Conservation (phyloP, 495 filamentous ascomycete species). For the Penicillium verhagenii region DNA sequence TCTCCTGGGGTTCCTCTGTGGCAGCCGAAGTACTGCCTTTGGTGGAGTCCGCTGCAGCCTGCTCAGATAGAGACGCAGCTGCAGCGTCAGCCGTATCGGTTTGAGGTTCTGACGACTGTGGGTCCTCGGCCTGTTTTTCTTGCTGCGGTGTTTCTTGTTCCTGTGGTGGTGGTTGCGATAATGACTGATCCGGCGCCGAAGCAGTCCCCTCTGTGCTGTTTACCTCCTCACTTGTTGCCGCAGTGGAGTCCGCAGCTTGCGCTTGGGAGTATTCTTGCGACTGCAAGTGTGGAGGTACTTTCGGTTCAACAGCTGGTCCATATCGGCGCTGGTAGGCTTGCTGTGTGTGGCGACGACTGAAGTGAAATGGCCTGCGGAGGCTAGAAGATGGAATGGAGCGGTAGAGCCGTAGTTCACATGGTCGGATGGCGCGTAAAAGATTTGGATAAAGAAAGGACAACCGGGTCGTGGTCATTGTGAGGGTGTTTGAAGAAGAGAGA, state of each 20-base stretch:
- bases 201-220: slow-evolving; percentile 11
- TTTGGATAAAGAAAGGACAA: slow-evolving; percentile 76
- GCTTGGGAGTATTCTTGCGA: slow-evolving; percentile 24
- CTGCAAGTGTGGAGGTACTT: slow-evolving; percentile 36
- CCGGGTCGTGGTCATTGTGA: slow-evolving; percentile 62
- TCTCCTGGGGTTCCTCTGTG: slow-evolving; percentile 21
- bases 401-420: slow-evolving; percentile 36
- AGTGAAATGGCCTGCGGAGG: slow-evolving; percentile 33
- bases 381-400: slow-evolving; percentile 28
- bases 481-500: slow-evolving; percentile 13
- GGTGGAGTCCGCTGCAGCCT: slow-evolving; percentile 15
- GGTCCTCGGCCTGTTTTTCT: background rate
- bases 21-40: slow-evolving; percentile 16
- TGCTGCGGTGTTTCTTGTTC: slow-evolving; percentile 2
- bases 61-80: slow-evolving; percentile 4
- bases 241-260: slow-evolving; percentile 13
- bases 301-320: slow-evolving; percentile 49
- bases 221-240: slow-evolving; percentile 8
- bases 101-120: background rate
- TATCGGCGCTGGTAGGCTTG: slow-evolving; percentile 51
- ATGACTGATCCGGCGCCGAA: slow-evolving; percentile 11
- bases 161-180: background rate
- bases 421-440: slow-evolving; percentile 49
- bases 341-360: slow-evolving; percentile 38
- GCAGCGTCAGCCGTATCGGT: background rate